These are phyloP conservation scores for Fusarium sp. DNA, from an alignment of 2,329 filamentous ascomycete genomes.

Conservation along the genomic window DNA sequence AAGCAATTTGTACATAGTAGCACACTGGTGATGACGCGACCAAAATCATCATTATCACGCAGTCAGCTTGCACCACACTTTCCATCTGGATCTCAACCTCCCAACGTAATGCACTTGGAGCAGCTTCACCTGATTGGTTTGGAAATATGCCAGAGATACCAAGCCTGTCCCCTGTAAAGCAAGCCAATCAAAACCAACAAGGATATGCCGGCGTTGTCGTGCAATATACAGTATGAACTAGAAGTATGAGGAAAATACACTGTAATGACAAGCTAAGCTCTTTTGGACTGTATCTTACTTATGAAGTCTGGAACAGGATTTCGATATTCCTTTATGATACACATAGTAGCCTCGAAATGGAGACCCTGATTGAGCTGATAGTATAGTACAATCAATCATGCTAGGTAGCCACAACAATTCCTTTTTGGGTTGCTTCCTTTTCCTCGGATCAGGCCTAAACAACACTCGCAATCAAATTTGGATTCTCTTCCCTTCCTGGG, in stretches of 20 bases:
- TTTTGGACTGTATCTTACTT: neutral
- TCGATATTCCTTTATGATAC: neutral
- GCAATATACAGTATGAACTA: conserved; percentile 26
- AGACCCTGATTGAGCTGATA: neutral
- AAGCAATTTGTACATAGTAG: neutral
- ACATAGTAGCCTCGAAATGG: neutral
- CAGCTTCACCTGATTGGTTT: conserved; percentile 29
- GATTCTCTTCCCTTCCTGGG: neutral
- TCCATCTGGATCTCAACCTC: conserved; percentile 38
- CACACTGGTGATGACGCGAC: conserved; percentile 39
- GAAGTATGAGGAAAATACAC: neutral
- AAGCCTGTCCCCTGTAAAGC: conserved; percentile 16
- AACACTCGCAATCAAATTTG: neutral
- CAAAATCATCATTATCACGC: conserved; percentile 34
- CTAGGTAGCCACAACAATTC: neutral
- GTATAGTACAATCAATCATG: too few relatives aligned
- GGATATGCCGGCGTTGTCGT: conserved; percentile 22
- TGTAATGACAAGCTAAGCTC: conserved; percentile 1
- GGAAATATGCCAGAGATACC: conserved; percentile 17
- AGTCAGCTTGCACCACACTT: conserved; percentile 39
- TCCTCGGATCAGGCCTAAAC: too few relatives aligned
- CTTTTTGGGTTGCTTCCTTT: neutral
- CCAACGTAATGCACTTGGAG: conserved; percentile 20
- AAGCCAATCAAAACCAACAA: conserved; percentile 32
- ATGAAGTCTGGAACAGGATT: neutral